A percentile compares a stretch with the other conserved stretches of the same genome.
Conservation (phyloP, 306 rosid species). For the Sechiopsis laciniata region DNA sequence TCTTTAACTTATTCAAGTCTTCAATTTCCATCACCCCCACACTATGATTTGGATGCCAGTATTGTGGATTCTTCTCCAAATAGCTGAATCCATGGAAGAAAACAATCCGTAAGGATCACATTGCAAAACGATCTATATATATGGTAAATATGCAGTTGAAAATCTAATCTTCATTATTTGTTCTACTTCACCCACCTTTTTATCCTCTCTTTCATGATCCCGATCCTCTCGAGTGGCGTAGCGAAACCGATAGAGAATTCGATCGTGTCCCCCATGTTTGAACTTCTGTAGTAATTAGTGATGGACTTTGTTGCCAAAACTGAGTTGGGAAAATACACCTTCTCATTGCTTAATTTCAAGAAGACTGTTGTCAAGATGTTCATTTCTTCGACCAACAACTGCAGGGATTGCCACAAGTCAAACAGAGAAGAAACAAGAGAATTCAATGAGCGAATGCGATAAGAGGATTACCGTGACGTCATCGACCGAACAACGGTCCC, state of each 20-base stretch:
- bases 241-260: conserved; percentile 62
- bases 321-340: conserved; percentile 82
- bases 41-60: conserved; percentile 58
- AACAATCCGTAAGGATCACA: background rate
- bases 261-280: conserved; percentile 59
- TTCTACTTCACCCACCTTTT: conserved; percentile 38
- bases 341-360: conserved; percentile 73
- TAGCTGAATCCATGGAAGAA: conserved; percentile 40
- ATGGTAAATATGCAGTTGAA: background rate
- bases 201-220: conserved; percentile 46
- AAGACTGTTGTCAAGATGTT: conserved; percentile 79
- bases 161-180: background rate
- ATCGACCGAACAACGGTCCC: conserved; percentile 80
- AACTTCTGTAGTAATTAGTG: conserved; percentile 81
- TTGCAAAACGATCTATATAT: background rate
- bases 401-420: conserved; percentile 16
- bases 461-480: conserved; percentile 60
- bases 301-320: conserved; percentile 73
- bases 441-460: background rate
- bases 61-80: conserved; percentile 51
- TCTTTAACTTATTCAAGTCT: conserved; percentile 58
- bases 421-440: conserved; percentile 12
- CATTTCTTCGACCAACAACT: conserved; percentile 94
- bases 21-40: conserved; percentile 61
- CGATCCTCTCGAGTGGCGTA: conserved; percentile 68